Evolutionary conservation across 495 filamentous ascomycete genomes (phyloP), one percentile per base, ranked within the genome.

Genomic region (Hyaloscypha variabilis): DNA sequence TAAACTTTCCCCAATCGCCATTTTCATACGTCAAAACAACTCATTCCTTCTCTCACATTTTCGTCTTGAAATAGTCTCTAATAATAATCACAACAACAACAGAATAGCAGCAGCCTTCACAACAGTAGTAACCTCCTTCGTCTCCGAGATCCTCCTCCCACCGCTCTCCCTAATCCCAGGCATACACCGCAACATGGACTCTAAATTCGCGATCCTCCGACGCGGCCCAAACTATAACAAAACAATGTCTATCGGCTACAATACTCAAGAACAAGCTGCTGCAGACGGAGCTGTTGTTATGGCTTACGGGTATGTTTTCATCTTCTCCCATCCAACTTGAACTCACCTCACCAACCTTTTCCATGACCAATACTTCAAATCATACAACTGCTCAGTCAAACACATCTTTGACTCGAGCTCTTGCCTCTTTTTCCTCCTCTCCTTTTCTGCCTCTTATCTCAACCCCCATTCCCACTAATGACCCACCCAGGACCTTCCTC

Each of bases 81-180:
- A n/a, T n/a, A 5, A 54, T 25, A n/a, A 3, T n/a, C 3, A 54
- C 23, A 25, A 8, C 26, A 17, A 56, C 60, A 50, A 51, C 52
- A 90, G 89, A 63, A 78, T 92, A 49, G 90, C 89, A 13, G 82
- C 87, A 64, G 85, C 89, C 49, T 93, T 93, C 72, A 92, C 89
- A 0, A 81, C 84, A 59, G 82, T 92, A 26, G 88, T 91, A 29
- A 89, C 85, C 19, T 90, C 87, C 3, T 88, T 93, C 65, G 88
- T 91, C 8, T 84, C 82, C 50, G 90, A 92, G 67, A 82, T 92
- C 31, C 74, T 91, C 17, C 77, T 91, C 31, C 90, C 90, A 11
- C 80, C 90, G 6, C 73, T 93, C 39, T 89, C 88, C 8, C 77
- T 92, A 23, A 71, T 93, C 19, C 83, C 90, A 0, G 89, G 89